Evolutionary conservation across 164 flowering plant species (phyloP).

Genomic region (Sextonia rubra): DNA sequence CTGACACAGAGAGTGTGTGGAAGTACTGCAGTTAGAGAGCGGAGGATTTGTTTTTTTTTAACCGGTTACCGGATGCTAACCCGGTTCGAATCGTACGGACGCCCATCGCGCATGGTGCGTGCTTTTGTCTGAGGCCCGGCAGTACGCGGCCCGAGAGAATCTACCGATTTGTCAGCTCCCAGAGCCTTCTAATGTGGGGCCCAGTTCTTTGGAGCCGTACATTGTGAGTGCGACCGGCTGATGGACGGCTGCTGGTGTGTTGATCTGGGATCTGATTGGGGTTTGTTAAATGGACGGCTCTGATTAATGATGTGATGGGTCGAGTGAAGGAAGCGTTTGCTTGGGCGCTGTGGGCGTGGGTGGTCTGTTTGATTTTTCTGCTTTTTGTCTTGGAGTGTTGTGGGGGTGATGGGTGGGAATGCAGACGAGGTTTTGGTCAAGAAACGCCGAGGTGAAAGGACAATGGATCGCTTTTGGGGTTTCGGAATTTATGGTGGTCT

Average conservation of each 20-base stretch:
- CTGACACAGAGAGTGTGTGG: background rate
- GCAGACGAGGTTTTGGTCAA: slow-evolving; percentile 5
- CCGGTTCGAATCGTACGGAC: background rate
- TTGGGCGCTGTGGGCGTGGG: too few species aligned
- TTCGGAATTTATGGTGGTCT: background rate
- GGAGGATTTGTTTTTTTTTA: background rate
- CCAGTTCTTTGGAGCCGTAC: background rate
- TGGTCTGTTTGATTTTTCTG: too few species aligned
- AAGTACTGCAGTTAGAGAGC: too few species aligned
- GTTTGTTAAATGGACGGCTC: too few species aligned
- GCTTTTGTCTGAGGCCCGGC: background rate
- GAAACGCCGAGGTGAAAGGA: slow-evolving; percentile 9
- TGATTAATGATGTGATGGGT: too few species aligned
- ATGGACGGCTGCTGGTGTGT: too few species aligned
- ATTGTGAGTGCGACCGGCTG: too few species aligned
- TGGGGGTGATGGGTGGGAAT: too few species aligned
- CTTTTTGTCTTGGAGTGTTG: too few species aligned
- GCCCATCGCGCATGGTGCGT: background rate
- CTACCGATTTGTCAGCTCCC: background rate
- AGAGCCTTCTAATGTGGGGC: background rate
- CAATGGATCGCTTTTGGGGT: slow-evolving; percentile 5
- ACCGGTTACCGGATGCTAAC: background rate
- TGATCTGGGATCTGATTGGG: too few species aligned
- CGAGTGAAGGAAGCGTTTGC: too few species aligned
- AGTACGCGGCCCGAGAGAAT: background rate